A percentile compares a stretch with the other conserved stretches of the same genome.
phyloP scores from a whole-genome alignment of 2,329 filamentous ascomycete species.

The Ambrosiella cleistominuta region DNA sequence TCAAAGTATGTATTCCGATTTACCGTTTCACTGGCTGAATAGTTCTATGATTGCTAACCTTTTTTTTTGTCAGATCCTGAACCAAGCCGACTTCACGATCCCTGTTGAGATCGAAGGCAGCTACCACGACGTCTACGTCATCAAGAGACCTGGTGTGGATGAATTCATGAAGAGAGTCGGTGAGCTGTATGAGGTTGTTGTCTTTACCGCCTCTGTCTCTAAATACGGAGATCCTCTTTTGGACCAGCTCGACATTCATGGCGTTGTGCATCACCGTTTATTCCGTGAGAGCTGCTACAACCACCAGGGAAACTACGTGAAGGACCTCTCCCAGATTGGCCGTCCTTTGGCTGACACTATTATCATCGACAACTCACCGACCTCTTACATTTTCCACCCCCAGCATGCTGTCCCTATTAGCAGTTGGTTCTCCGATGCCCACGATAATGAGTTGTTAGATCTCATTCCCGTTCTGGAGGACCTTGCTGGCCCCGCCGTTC shows the following conservation, averaged over 20 bases:
- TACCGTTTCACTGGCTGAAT: background rate
- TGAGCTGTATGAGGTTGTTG: conserved; percentile 93
- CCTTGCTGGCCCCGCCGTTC: conserved; percentile 70
- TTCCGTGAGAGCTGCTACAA: conserved; percentile 99
- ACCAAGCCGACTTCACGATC: conserved; percentile 97
- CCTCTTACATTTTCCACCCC: conserved; percentile 98
- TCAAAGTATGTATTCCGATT: conserved; percentile 50
- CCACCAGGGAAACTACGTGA: conserved; percentile 98
- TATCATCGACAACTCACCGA: conserved; percentile 98
- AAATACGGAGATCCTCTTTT: conserved; percentile 96
- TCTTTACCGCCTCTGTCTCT: conserved; percentile 95
- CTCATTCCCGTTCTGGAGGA: conserved; percentile 97
- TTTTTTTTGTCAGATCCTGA: conserved; percentile 51
- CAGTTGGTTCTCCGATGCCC: conserved; percentile 99
- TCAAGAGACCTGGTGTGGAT: conserved; percentile 96
- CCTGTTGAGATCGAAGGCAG: conserved; percentile 97
- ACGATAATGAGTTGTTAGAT: conserved; percentile 96
- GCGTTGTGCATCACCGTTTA: conserved; percentile 85
- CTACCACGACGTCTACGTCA: conserved; percentile 98
- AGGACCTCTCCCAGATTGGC: conserved; percentile 93
- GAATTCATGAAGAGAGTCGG: conserved; percentile 98
- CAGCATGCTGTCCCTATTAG: conserved; percentile 98
- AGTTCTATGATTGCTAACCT: background rate
- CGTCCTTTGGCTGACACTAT: conserved; percentile 93
- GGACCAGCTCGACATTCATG: conserved; percentile 92